Evolutionary conservation across 2,329 filamentous ascomycete species (phyloP), one percentile per base, ranked within the genome.

Genomic region (Apiospora phragmitis): DNA sequence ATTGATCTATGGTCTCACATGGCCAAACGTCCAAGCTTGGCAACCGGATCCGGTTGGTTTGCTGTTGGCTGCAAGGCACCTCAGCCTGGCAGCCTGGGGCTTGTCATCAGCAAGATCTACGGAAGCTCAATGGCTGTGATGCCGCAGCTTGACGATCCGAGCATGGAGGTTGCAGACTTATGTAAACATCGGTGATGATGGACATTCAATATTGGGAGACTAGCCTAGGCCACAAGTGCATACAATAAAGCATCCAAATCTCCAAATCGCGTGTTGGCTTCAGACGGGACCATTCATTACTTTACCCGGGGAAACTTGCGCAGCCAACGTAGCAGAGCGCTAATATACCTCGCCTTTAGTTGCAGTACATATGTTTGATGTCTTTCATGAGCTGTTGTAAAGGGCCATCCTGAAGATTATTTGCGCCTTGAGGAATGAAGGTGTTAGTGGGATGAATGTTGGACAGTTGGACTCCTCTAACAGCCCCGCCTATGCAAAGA

Each of bases 31-130:
- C 55, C 55, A n/a, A 62, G 55, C 55, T 62, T n/a, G 32, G 55
- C 38, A 62, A n/a, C 9, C 55, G 32, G 55, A 38, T 38, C 16
- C 55, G 55, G 55, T 38, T 62, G 55, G 55, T 62, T 62, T 35
- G 55, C 32, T 62, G 55, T 62, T 62, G 29, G 55, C 55, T 62
- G 55, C 55, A 62, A 62, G 55, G 55, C 55, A 62, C 55, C 32
- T 62, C 18, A 38, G 29, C 18, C 32, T 14, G 55, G 55, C 29
- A 38, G 29, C 18, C 32, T 14, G 55, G 55, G 32, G 55, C 32
- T 32, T 62, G 18, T 38, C 51, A 59, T 59, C 51, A 18, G 16
- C 29, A 11, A 21, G 26, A 38, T 62, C 55, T 35, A 38, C 55
- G 21, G 38, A 62, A 62, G 55, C 55, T 38, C 55, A 38, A 38